These are phyloP conservation scores for Phialophora tarda DNA, from an alignment of 2,329 filamentous ascomycete species.

Conservation along the genomic window DNA sequence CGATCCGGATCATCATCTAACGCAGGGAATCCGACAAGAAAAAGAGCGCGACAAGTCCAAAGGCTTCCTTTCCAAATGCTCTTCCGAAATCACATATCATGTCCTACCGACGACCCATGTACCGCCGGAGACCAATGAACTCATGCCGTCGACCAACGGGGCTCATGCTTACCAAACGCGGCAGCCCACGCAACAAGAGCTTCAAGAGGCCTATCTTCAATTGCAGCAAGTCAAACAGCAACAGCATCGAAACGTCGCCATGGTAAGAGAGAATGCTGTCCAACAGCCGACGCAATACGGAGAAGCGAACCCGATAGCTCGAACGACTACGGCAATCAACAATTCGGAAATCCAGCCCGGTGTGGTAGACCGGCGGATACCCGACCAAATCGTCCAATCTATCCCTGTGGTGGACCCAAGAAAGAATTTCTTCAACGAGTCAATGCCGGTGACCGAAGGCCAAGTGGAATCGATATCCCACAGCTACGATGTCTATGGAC, in stretches of 20 bases:
- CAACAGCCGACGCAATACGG: conserved; percentile 63
- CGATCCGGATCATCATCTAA: conserved; percentile 50
- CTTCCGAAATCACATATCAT: conserved; percentile 71
- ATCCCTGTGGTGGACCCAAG: conserved; percentile 61
- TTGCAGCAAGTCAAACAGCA: conserved; percentile 54
- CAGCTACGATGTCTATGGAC: conserved; percentile 63
- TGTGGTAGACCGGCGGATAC: conserved; percentile 50
- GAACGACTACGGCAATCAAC: conserved; percentile 52
- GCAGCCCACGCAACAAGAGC: conserved; percentile 59
- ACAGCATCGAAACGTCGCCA: conserved; percentile 52
- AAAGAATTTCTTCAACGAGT: conserved; percentile 49
- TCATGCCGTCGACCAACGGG: conserved; percentile 47
- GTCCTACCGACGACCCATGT: conserved; percentile 69
- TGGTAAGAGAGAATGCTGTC: conserved; percentile 60
- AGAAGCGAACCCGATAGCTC: conserved; percentile 49
- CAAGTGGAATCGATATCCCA: conserved; percentile 64
- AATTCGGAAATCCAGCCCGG: conserved; percentile 45
- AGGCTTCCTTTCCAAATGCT: conserved; percentile 67
- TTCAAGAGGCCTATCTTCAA: conserved; percentile 66
- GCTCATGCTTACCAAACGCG: conserved; percentile 53
- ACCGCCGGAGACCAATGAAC: conserved; percentile 57
- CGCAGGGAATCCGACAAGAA: conserved; percentile 61
- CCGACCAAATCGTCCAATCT: conserved; percentile 55
- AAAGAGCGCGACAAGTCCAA: conserved; percentile 67
- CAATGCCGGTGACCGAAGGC: conserved; percentile 56